These are phyloP conservation scores for Strobilomyces echinocephalus DNA, from an alignment of 768 basidiomycete species.

Conservation along the genomic window DNA sequence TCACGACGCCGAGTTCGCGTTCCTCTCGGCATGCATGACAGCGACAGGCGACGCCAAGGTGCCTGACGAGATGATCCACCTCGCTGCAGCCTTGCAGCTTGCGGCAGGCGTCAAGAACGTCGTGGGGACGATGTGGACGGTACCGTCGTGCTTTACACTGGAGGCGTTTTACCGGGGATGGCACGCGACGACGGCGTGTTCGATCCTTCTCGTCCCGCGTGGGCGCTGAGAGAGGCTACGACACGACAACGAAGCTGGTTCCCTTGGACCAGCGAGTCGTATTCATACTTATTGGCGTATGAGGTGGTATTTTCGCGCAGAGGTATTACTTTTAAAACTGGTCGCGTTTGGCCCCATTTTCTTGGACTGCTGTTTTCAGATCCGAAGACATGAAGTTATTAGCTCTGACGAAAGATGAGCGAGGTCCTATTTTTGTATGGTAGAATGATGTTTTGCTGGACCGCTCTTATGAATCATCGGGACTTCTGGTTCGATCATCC, in stretches of 20 bases:
- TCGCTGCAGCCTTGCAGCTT: constrained; percentile 29
- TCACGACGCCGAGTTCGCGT: constrained; percentile 23
- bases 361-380: background rate
- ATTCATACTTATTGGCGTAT: constrained; percentile 23
- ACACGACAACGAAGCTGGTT: constrained; percentile 6
- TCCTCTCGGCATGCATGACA: constrained; percentile 30
- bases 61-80: constrained; percentile 29
- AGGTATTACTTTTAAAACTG: background rate
- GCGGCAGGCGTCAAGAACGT: constrained; percentile 26
- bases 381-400: too few relatives aligned
- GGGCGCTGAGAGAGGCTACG: constrained; percentile 13
- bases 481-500: background rate
- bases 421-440: background rate
- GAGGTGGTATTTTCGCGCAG: background rate
- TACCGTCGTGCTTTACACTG: constrained; percentile 7
- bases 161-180: constrained; percentile 20
- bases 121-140: constrained; percentile 30
- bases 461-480: background rate
- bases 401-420: background rate
- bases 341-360: background rate
- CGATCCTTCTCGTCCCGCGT: constrained; percentile 14
- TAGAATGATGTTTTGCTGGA: background rate
- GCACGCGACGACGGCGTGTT: constrained; percentile 10
- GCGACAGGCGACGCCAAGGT: constrained; percentile 20
- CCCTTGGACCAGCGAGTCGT: constrained; percentile 21